A percentile compares a stretch with the other conserved stretches of the same genome.
These are phyloP conservation scores for Boletellus emodensis DNA, from an alignment of 768 basidiomycete genomes.

Conservation along the genomic window DNA sequence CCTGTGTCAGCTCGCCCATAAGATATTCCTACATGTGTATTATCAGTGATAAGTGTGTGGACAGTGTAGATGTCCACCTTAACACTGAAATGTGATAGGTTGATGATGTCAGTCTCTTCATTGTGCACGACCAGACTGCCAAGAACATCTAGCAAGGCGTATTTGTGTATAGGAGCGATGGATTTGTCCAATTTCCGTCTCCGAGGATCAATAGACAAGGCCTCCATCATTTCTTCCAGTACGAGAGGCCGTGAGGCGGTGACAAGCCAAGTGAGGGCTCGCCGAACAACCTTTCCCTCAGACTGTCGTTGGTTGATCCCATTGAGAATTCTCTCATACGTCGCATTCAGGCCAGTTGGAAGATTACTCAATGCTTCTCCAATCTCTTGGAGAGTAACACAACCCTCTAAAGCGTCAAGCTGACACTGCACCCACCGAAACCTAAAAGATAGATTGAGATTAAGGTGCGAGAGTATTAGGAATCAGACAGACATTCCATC, in stretches of 20 bases:
- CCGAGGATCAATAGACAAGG: not conserved
- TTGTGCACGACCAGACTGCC: not conserved
- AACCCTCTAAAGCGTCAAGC: not conserved
- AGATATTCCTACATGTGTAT: not conserved
- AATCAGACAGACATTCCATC: not conserved
- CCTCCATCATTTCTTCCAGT: not conserved
- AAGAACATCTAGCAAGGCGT: not conserved
- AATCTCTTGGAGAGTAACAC: not conserved
- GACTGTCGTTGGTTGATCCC: not conserved
- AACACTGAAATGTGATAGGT: not conserved
- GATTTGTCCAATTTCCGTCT: not conserved
- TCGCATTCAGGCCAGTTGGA: not conserved
- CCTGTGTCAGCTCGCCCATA: not conserved
- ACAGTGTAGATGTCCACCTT: not conserved
- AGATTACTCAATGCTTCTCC: not conserved
- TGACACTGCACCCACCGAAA: constrained; percentile 4
- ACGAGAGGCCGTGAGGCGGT: constrained; percentile 2
- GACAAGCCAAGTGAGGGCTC: not conserved
- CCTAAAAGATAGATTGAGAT: not conserved
- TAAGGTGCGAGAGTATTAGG: not conserved
- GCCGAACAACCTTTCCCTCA: not conserved
- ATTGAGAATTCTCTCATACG: not conserved
- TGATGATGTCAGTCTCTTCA: not conserved
- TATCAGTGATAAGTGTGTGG: too few species aligned
- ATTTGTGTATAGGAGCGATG: not conserved